A percentile compares a stretch with the other conserved stretches of the same genome.
Conservation (phyloP, 805 yeast species). For the Candida berthetii region DNA sequence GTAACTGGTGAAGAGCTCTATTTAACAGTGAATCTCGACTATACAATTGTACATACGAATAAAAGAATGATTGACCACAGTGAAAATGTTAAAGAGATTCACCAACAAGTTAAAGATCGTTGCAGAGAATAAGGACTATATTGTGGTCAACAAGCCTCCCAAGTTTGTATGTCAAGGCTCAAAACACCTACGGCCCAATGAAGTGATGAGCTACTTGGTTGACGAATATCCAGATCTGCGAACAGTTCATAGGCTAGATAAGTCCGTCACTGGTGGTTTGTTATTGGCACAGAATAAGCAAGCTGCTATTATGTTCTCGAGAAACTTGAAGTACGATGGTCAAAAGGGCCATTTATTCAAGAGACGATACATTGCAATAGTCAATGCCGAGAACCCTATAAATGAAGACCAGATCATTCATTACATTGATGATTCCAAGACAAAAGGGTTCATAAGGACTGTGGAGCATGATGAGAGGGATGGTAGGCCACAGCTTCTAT, state of each 20-base stretch:
- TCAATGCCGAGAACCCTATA: conserved; percentile 1
- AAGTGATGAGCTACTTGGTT: conserved; percentile 4
- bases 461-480: conserved; percentile 1
- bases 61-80: too few species aligned
- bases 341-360: conserved; percentile 25
- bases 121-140: conserved; percentile 12
- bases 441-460: background rate
- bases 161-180: conserved; percentile 27
- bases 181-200: conserved; percentile 8
- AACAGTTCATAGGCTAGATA: conserved; percentile 33
- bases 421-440: background rate
- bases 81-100: too few species aligned
- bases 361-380: conserved; percentile 30
- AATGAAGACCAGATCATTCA: conserved; percentile 2
- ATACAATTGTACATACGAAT: too few species aligned
- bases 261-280: conserved; percentile 33
- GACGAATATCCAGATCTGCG: conserved; percentile 12
- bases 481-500: background rate
- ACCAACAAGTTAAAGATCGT: too few species aligned
- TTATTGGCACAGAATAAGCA: conserved; percentile 26
- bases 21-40: too few species aligned
- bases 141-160: conserved; percentile 30
- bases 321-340: conserved; percentile 26
- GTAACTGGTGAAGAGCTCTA: too few species aligned
- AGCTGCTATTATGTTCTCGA: conserved; percentile 26